Percentiles rank a stretch among this genome's conserved stretches.
These are phyloP conservation scores for Huntiella abstrusa DNA, from an alignment of 2,329 filamentous ascomycete genomes.

Conservation along the genomic window DNA sequence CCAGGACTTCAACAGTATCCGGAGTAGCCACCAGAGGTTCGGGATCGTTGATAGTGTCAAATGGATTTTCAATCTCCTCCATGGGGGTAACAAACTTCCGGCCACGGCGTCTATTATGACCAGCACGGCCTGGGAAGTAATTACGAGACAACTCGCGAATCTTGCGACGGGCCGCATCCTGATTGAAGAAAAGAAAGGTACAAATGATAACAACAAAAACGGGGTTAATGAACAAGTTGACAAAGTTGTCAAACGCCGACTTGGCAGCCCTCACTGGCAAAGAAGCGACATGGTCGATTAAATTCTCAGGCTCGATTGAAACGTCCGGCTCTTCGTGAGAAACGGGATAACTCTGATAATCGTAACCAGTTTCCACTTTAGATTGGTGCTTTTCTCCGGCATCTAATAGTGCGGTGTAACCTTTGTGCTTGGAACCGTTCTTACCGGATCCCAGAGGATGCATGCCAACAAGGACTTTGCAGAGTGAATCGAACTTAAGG, in stretches of 20 bases:
- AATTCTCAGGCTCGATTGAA: slow-evolving; percentile 20
- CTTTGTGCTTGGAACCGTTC: slow-evolving; percentile 16
- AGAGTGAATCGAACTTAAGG: slow-evolving; percentile 25
- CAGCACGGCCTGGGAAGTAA: slow-evolving; percentile 6
- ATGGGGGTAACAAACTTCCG: slow-evolving; percentile 8
- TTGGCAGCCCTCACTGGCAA: slow-evolving; percentile 22
- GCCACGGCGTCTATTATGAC: slow-evolving; percentile 6
- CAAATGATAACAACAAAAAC: slow-evolving; percentile 28
- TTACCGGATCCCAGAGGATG: slow-evolving; percentile 36
- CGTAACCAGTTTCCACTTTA: slow-evolving; percentile 14
- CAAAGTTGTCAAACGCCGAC: slow-evolving; percentile 19
- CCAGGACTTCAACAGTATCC: not conserved
- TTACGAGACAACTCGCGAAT: slow-evolving; percentile 9
- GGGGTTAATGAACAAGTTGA: slow-evolving; percentile 38
- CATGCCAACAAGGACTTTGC: slow-evolving; percentile 49
- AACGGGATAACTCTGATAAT: slow-evolving; percentile 18
- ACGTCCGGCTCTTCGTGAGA: slow-evolving; percentile 13
- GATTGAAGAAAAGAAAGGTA: slow-evolving; percentile 24
- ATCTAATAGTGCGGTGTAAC: slow-evolving; percentile 22
- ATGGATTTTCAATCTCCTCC: slow-evolving; percentile 8
- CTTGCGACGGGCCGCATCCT: slow-evolving; percentile 25
- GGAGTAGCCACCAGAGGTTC: not conserved
- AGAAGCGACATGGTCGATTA: slow-evolving; percentile 31
- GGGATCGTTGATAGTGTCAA: slow-evolving; percentile 1
- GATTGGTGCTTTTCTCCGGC: slow-evolving; percentile 15